Evolutionary conservation across 2,329 filamentous ascomycete species (phyloP).

Genomic region (Colletotrichum siamense): DNA sequence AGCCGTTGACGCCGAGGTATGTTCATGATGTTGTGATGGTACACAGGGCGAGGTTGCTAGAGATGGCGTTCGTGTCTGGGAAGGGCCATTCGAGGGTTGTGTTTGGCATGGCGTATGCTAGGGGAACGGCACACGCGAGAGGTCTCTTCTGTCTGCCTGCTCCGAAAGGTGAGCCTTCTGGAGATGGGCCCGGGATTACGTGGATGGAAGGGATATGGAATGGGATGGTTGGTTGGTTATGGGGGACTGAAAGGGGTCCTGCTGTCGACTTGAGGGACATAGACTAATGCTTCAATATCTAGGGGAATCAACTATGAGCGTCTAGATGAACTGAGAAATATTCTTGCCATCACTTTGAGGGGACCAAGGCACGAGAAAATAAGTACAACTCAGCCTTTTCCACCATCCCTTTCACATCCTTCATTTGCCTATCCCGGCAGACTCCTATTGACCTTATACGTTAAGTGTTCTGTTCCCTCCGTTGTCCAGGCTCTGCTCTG

Average conservation of each 20-base stretch:
- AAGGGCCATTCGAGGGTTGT: neutral
- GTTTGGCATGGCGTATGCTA: neutral
- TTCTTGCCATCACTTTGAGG: neutral
- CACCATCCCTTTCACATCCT: neutral
- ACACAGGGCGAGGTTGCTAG: too few species aligned
- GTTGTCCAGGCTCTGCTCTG: neutral
- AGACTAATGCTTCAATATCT: neutral
- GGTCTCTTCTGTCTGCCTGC: neutral
- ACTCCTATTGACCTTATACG: rapidly evolving
- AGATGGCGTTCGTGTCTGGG: neutral
- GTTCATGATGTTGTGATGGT: neutral
- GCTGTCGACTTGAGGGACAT: neutral
- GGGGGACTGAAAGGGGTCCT: neutral
- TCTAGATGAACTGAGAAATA: neutral
- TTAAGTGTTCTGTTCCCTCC: neutral
- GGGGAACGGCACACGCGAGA: neutral
- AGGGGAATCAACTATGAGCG: too few species aligned
- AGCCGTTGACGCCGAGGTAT: neutral
- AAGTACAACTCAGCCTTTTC: neutral
- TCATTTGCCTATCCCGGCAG: neutral
- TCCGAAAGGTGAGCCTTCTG: neutral
- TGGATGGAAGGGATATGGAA: neutral
- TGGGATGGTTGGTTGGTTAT: neutral
- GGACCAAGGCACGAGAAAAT: neutral
- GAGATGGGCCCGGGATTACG: neutral